Evolutionary conservation across 306 rosid species (phyloP), one percentile per base, ranked within the genome.

Genomic region (Carpinus viminea): DNA sequence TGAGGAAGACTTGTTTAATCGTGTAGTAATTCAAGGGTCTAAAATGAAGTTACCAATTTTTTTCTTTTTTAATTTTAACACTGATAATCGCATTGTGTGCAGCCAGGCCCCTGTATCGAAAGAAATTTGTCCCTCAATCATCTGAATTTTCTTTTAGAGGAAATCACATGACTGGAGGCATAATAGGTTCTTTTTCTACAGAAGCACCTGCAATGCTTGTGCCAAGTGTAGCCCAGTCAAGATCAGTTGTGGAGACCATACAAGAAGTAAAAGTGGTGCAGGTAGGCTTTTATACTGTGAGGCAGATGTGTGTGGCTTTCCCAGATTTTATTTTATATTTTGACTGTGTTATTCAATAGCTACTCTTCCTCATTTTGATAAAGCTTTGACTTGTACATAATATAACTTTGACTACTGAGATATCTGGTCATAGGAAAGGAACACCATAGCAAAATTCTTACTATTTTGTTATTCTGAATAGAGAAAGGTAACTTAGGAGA

Each of bases 91-190:
- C 83, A 57, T 88, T 90, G 77, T 70, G 21, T 74, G 88, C 93
- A 87, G 93, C 97, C 98, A 93, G 98, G 98, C 98, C 94, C 84
- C 90, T 83, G 36, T 93, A 93, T 85, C 83, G 94, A 66, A 93
- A 89, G 85, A 88, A 76, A 80, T 50, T 34, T 79, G 78, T 47
- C 51, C 55, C 93, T 52, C 88, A 88, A 64, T 71, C 89, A 53
- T 83, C 91, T 0, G 96, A 88, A 64, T 70, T 84, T 52, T 89
- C 98, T 50, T 60, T 48, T 53, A 56, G 87, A 76, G 91, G 85
- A 68, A 83, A 55, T 78, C 86, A 60, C 17, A 81, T 57, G 12
- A 48, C 74, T 24, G 87, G 77, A 76, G 75, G 81, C 80, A 87
- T 46, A 74, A 12, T 73, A 24, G 74, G 73, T 74, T 62, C 89